Evolutionary conservation across 225 moss, liverwort and hornwort species (phyloP), one percentile per base, ranked within the genome.

Genomic region (Bryoerythrophyllum caledonicum): DNA sequence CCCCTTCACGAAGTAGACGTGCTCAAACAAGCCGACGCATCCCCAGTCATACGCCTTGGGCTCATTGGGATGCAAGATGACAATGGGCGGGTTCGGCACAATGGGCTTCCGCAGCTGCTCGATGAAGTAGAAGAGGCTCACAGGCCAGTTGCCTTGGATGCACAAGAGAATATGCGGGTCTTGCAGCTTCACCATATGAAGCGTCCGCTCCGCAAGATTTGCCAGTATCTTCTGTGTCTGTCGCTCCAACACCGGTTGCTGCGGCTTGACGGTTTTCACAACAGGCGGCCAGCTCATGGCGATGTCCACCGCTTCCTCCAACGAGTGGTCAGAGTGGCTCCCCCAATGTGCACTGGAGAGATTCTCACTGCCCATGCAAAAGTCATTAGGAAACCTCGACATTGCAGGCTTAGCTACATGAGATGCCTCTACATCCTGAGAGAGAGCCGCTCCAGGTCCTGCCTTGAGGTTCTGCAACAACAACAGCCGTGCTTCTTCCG

Each of bases 241-340:
- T 72, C 89, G 85, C 64, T 89, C 90, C 66, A 96, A 67, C 46
- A 96, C 84, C 8, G 90, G 83, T 51, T 92, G 90, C 55, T 90
- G 83, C 40, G 93, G 96, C 76, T 87, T 91, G 61, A 65, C 61
- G 19, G 81, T 74, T 58, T 86, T 87, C 53, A 77, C 81, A 19
- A 83, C 58, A 9, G 93, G 96, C 44, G 93, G 96, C 96, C 93
- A 96, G 65, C 91, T 87, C 91, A 96, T 91, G 15, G 91, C 91
- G 62, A 89, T 65, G 58, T 90, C 83, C 72, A 91, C 86, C 40
- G 90, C 87, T 80, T 82, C 86, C 82, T 91, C 87, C 61, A 96
- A 72, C 41, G 67, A 70, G 71, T 61, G 25, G 68, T 79, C 46
- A 66, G 69, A 55, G 68, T 43, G 71, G 53, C 44, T 54, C 19